These are phyloP conservation scores for Fomitopsis pinicola DNA, from an alignment of 1,284 basidiomycete genomes.

Conservation along the genomic window DNA sequence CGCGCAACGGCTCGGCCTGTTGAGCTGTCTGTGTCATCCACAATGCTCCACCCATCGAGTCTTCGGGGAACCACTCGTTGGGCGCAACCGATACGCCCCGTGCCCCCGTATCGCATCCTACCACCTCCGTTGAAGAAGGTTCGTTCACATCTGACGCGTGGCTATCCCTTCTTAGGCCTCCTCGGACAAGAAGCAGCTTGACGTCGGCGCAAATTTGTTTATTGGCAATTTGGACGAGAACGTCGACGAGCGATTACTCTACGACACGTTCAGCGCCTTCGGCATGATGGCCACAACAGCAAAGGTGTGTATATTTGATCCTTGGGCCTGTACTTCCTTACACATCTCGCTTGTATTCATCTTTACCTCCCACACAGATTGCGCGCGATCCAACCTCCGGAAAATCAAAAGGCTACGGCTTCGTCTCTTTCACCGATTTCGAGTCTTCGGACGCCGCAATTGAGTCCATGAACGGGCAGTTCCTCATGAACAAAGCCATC, in stretches of 20 bases:
- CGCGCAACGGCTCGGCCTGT: neutral
- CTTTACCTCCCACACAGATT: constrained; percentile 49
- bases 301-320: constrained; percentile 59
- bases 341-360: constrained; percentile 2
- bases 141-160: neutral
- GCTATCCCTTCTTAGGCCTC: constrained; percentile 55
- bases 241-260: constrained; percentile 89
- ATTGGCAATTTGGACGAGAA: constrained; percentile 93
- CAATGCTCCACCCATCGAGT: neutral
- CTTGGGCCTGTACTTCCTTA: constrained; percentile 9
- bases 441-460: constrained; percentile 95
- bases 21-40: neutral
- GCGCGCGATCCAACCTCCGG: constrained; percentile 85
- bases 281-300: constrained; percentile 92
- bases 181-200: constrained; percentile 96
- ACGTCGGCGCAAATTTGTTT: constrained; percentile 97
- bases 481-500: constrained; percentile 97
- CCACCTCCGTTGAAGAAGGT: neutral
- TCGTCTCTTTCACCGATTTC: constrained; percentile 96
- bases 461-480: constrained; percentile 96
- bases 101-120: neutral
- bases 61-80: neutral
- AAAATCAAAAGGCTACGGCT: constrained; percentile 93
- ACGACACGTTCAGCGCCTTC: constrained; percentile 94
- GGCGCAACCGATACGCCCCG: neutral